Conservation (phyloP, 164 flowering plant genomes). For the Vitis rotundifolia region DNA sequence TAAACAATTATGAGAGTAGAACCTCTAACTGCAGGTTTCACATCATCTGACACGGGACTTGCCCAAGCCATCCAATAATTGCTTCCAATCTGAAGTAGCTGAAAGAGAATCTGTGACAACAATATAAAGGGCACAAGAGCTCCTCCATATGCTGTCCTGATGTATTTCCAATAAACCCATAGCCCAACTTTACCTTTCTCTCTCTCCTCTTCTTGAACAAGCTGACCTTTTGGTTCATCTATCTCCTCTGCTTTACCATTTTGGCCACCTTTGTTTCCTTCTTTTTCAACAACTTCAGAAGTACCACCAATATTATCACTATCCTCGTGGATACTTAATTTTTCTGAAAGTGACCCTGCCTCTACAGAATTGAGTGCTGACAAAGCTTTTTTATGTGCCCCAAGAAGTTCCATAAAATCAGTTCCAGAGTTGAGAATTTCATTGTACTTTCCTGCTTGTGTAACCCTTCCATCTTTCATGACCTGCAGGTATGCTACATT, state of each 20-base stretch:
- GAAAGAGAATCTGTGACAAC: constrained; percentile 57
- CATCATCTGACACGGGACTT: constrained; percentile 63
- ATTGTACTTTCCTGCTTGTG: constrained; percentile 79
- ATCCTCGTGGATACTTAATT: constrained; percentile 8
- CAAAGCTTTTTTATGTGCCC: constrained; percentile 78
- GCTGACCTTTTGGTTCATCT: constrained; percentile 52
- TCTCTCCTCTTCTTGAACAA: constrained; percentile 94
- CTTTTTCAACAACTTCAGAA: constrained; percentile 10
- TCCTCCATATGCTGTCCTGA: constrained; percentile 74
- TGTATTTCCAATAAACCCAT: constrained; percentile 77
- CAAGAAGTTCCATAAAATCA: constrained; percentile 87
- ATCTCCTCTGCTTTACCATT: constrained; percentile 38
- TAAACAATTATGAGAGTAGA: constrained; percentile 59
- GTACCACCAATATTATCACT: constrained; percentile 6
- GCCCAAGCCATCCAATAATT: constrained; percentile 99
- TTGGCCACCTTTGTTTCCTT: constrained; percentile 25
- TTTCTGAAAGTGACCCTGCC: constrained; percentile 14
- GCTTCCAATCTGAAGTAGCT: constrained; percentile 81
- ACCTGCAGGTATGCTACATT: constrained; percentile 37
- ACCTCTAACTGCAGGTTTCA: constrained; percentile 40
- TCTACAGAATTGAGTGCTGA: constrained; percentile 49
- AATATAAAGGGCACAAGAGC: constrained; percentile 73
- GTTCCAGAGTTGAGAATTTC: constrained; percentile 72
- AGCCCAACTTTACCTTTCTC: constrained; percentile 85
- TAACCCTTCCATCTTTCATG: constrained; percentile 81